Evolutionary conservation across 2,329 filamentous ascomycete species (phyloP).

Genomic region (Byssoonygena ceratinophila): DNA sequence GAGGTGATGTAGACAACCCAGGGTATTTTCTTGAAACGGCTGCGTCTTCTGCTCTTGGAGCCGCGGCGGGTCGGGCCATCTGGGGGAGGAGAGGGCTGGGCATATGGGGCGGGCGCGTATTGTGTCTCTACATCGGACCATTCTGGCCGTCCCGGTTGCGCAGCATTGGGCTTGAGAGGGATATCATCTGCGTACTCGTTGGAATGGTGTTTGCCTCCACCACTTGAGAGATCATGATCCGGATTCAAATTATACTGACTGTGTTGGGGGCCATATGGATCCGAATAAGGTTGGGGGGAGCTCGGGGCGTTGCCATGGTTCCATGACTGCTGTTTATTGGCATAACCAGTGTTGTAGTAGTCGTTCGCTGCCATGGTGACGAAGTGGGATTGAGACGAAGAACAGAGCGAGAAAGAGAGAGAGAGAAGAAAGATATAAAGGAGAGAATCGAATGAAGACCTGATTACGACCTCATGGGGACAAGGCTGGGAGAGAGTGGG

Average conservation of each 20-base stretch:
- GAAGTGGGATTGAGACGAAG: neutral
- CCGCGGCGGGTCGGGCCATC: slow-evolving; percentile 19
- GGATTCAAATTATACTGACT: slow-evolving; percentile 30
- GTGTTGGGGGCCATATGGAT: slow-evolving; percentile 29
- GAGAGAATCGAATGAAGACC: neutral
- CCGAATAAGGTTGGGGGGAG: slow-evolving; percentile 26
- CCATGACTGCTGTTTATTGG: slow-evolving; percentile 6
- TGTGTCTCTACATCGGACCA: slow-evolving; percentile 38
- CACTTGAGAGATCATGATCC: slow-evolving; percentile 22
- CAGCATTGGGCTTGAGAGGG: slow-evolving; percentile 33
- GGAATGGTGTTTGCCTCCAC: slow-evolving; percentile 26
- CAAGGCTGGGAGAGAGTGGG: neutral
- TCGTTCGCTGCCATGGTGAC: slow-evolving; percentile 37
- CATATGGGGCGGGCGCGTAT: slow-evolving; percentile 47
- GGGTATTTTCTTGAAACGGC: slow-evolving; percentile 53
- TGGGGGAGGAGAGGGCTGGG: slow-evolving; percentile 30
- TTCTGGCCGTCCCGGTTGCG: slow-evolving; percentile 23
- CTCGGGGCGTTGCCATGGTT: slow-evolving; percentile 9
- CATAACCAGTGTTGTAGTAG: slow-evolving; percentile 15
- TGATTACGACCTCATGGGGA: slow-evolving; percentile 1
- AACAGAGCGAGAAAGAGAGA: neutral
- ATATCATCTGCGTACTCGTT: slow-evolving; percentile 36
- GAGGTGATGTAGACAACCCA: slow-evolving; percentile 78
- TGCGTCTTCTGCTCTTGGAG: no score
- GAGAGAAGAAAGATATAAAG: neutral